These are phyloP conservation scores for Magnolia kwangsiensis DNA, from an alignment of 164 flowering plant genomes.

Conservation along the genomic window DNA sequence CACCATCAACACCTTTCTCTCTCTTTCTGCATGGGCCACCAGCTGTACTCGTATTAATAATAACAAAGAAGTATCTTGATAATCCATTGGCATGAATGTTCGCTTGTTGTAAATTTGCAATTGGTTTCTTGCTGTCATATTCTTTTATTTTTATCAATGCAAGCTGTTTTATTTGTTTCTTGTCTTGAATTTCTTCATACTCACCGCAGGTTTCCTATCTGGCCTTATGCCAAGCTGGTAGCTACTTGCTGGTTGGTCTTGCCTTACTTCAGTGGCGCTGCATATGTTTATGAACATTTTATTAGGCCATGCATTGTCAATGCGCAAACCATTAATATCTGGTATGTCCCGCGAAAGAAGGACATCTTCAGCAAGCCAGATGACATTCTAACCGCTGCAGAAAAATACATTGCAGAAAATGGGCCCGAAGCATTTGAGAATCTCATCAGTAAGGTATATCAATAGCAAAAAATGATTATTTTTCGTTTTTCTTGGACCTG, in stretches of 20 bases:
- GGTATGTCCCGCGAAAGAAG: conserved; percentile 71
- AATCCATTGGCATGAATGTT: not conserved
- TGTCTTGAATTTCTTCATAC: not conserved
- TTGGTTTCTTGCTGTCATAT: not conserved
- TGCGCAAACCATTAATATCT: conserved; percentile 45
- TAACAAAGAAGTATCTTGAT: not conserved
- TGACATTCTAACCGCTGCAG: conserved; percentile 71
- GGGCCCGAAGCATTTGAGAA: conserved; percentile 75
- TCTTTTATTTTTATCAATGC: too few species aligned
- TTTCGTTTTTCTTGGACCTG: not conserved
- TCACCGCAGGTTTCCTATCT: conserved; percentile 52
- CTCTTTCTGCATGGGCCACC: too few species aligned
- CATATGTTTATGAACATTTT: conserved; percentile 67
- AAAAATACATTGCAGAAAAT: conserved; percentile 69
- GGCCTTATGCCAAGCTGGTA: conserved; percentile 69
- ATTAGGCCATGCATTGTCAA: conserved; percentile 70
- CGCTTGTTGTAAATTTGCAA: not conserved
- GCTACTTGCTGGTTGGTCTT: conserved; percentile 82
- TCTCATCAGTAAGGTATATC: conserved; percentile 48
- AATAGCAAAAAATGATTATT: not conserved
- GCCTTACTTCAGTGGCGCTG: conserved; percentile 87
- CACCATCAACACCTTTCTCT: too few species aligned
- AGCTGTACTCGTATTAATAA: too few species aligned
- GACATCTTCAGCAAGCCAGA: conserved; percentile 49
- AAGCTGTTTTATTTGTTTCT: not conserved